These are phyloP conservation scores for Dysphania ambrosioides DNA, from an alignment of 148 eudicot genomes.

Conservation along the genomic window DNA sequence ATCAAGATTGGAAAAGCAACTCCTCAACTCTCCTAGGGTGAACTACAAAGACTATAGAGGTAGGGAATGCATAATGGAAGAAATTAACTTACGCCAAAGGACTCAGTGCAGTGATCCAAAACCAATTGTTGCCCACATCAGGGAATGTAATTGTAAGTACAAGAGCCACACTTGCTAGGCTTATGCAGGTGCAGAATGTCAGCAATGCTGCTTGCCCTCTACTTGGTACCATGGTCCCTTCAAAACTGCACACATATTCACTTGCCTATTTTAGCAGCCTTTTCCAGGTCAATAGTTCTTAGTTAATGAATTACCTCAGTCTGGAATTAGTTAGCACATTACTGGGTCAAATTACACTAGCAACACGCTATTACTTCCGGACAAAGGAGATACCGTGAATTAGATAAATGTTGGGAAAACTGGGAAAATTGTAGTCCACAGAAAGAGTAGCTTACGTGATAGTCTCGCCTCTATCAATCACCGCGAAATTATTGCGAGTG, in stretches of 20 bases:
- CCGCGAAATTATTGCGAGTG: conserved; percentile 84
- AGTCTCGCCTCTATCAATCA: conserved; percentile 85
- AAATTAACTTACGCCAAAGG: too few relatives aligned
- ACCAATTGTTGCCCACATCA: conserved; percentile 86
- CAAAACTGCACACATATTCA: conserved; percentile 46
- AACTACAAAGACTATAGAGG: too few relatives aligned
- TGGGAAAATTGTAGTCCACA: conserved; percentile 1
- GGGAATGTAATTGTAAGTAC: conserved; percentile 85
- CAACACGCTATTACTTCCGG: not conserved
- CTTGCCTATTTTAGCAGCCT: too few relatives aligned
- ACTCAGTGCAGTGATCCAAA: conserved; percentile 66
- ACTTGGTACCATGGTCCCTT: conserved; percentile 91
- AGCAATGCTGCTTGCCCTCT: conserved; percentile 90
- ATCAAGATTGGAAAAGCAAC: too few relatives aligned
- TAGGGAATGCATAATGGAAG: too few relatives aligned
- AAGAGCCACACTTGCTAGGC: conserved; percentile 87
- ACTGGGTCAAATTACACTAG: not conserved
- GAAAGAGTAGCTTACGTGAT: conserved; percentile 49
- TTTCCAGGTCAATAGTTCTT: not conserved
- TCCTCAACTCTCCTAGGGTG: too few relatives aligned
- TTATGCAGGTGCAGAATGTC: conserved; percentile 91
- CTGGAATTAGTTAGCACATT: not conserved
- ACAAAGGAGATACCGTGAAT: too few relatives aligned
- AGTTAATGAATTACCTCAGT: not conserved
- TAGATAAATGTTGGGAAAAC: not conserved